Conservation (phyloP, 2,329 filamentous ascomycete genomes). For the Canariomyces notabilis region DNA sequence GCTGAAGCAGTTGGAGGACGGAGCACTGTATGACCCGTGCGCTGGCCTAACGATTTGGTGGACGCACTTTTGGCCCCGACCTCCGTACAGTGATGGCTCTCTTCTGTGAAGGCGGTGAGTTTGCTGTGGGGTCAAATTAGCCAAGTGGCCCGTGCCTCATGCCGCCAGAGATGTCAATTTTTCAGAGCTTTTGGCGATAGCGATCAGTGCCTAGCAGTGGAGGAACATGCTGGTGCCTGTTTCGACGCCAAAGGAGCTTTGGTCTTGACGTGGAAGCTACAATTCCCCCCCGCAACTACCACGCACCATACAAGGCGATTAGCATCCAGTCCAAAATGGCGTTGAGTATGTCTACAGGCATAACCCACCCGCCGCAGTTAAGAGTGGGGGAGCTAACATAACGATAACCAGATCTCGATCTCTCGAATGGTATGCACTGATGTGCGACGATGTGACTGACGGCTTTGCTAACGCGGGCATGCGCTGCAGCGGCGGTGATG, state of each 20-base stretch:
- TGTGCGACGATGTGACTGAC: background rate
- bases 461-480: slow-evolving; percentile 16
- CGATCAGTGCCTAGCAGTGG: slow-evolving; percentile 21
- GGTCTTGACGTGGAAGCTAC: slow-evolving; percentile 6
- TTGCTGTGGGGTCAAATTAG: background rate
- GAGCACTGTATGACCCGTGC: no score
- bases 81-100: background rate
- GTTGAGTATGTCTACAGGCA: slow-evolving; percentile 46
- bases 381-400: slow-evolving; percentile 19
- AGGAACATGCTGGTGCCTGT: slow-evolving; percentile 18
- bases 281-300: slow-evolving; percentile 4
- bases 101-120: slow-evolving; percentile 22
- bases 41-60: slow-evolving; percentile 1
- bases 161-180: slow-evolving; percentile 21
- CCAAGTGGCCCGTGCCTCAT: slow-evolving; percentile 17
- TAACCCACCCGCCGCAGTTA: slow-evolving; percentile 15
- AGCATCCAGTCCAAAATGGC: slow-evolving; percentile 45
- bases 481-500: slow-evolving; percentile 60
- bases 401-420: slow-evolving; percentile 62
- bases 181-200: slow-evolving; percentile 24
- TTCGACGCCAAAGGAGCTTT: slow-evolving; percentile 10
- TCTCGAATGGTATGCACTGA: slow-evolving; percentile 66
- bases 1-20: no score
- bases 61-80: slow-evolving; percentile 14
- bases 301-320: slow-evolving; percentile 4